Evolutionary conservation across 192 early-diverging fungal species (phyloP).

Genomic region (Umbelopsis vinacea): DNA sequence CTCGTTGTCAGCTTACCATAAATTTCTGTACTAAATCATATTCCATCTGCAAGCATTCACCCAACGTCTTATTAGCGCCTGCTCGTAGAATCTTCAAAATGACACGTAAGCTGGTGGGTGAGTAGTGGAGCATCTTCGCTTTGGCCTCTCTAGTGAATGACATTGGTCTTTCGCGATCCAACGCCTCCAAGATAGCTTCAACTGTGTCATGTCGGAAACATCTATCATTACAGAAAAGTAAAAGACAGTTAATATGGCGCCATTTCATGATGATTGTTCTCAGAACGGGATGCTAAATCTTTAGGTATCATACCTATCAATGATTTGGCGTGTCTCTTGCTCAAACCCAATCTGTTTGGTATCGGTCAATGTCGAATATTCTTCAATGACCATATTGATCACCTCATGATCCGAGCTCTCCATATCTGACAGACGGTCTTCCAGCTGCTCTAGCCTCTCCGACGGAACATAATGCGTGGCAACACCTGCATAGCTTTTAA

Average conservation of each 20-base stretch:
- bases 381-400: slow-evolving; percentile 88
- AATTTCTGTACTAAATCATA: slow-evolving; percentile 78
- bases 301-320: slow-evolving; percentile 64
- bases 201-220: slow-evolving; percentile 86
- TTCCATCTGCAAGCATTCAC: slow-evolving; percentile 85
- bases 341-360: slow-evolving; percentile 46
- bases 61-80: slow-evolving; percentile 68
- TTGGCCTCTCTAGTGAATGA: slow-evolving; percentile 75
- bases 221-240: slow-evolving; percentile 33
- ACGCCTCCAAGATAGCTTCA: slow-evolving; percentile 81
- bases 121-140: slow-evolving; percentile 63
- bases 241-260: neutral
- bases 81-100: slow-evolving; percentile 81
- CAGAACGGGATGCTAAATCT: neutral
- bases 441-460: slow-evolving; percentile 75
- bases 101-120: slow-evolving; percentile 86
- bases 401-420: slow-evolving; percentile 80
- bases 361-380: slow-evolving; percentile 74
- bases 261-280: neutral
- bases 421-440: slow-evolving; percentile 82
- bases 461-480: slow-evolving; percentile 96
- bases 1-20: slow-evolving; percentile 36
- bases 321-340: slow-evolving; percentile 58
- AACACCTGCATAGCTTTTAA: slow-evolving; percentile 78
- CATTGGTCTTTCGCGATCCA: slow-evolving; percentile 69